Evolutionary conservation across 306 rosid genomes (phyloP), one percentile per base, ranked within the genome.

Genomic region (Adenanthera pavonina): DNA sequence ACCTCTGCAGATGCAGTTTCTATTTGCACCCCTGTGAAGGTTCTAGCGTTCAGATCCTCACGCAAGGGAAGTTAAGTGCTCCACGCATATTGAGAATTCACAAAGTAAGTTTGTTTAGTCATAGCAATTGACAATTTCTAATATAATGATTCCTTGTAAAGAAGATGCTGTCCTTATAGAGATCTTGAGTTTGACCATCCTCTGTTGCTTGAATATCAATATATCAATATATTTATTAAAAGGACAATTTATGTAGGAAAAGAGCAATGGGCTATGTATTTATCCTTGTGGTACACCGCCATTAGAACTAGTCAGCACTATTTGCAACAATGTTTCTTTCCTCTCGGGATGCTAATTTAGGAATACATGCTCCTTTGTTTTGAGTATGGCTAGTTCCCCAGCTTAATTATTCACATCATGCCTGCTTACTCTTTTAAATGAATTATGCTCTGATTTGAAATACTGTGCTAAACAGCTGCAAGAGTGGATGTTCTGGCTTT

Each of bases 11-110:
- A 79, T 95, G 98, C 88, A 95, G 99, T 84, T 95, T 95, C 89
- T 95, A 88, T 86, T 92, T 95, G 84, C 99, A 93, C 76, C 92
- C 99, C 72, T 93, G 91, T 52, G 99, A 95, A 90, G 99, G 97
- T 80, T 92, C 99, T 71, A 75, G 93, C 36, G 83, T 87, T 76
- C 99, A 92, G 91, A 91, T 92, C 84, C 90, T 95, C 80, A 92
- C 99, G 12, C 99, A 95, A 89, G 99, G 99, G 78, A 95, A 95
- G 85, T 85, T 95, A 67, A 95, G 99, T 77, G 99, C 98, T 71
- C 99, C 99, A 56, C 97, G 99, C 64, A 95, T 95, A 77, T 87
- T 95, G 88, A 89, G 99, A 89, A 88, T 93, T 79, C 97, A 93
- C 78, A 95, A 95, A 86, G 99, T 93, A 85, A 83, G 90, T 84